These are phyloP conservation scores for Eimeria maxima DNA, from an alignment of 169 alveolate species.

Conservation along the genomic window DNA sequence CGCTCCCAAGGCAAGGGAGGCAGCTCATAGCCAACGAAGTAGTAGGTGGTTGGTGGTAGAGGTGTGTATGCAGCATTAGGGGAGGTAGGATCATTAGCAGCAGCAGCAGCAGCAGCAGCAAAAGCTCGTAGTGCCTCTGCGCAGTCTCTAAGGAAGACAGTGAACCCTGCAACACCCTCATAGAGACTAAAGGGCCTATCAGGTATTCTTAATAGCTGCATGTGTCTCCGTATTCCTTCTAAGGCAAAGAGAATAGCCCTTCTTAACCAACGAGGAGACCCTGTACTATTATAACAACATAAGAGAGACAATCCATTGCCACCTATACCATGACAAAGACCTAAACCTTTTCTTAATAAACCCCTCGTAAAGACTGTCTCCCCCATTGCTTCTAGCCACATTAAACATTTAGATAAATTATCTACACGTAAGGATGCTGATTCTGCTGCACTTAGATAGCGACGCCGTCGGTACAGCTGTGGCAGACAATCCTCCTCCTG, in stretches of 20 bases:
- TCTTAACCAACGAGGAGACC: conserved; percentile 87
- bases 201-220: conserved; percentile 30
- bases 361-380: conserved; percentile 91
- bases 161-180: conserved; percentile 72
- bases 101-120: too few relatives aligned
- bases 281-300: conserved; percentile 85
- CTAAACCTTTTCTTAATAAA: conserved; percentile 90
- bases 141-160: conserved; percentile 65
- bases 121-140: conserved; percentile 30
- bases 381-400: conserved; percentile 85
- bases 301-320: conserved; percentile 91
- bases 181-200: conserved; percentile 71
- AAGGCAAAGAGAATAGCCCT: conserved; percentile 88
- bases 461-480: not conserved
- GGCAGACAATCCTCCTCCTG: not conserved
- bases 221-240: conserved; percentile 14
- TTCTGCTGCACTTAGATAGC: not conserved
- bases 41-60: conserved; percentile 4
- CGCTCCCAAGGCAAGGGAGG: conserved; percentile 57
- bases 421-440: not conserved
- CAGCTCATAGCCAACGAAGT: conserved; percentile 31
- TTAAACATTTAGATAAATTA: conserved; percentile 82
- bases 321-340: conserved; percentile 94
- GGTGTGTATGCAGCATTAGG: not conserved
- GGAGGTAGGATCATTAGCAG: too few relatives aligned